Conservation (phyloP, 352 stramenopile species). For the Globisporangium ultimum region DNA sequence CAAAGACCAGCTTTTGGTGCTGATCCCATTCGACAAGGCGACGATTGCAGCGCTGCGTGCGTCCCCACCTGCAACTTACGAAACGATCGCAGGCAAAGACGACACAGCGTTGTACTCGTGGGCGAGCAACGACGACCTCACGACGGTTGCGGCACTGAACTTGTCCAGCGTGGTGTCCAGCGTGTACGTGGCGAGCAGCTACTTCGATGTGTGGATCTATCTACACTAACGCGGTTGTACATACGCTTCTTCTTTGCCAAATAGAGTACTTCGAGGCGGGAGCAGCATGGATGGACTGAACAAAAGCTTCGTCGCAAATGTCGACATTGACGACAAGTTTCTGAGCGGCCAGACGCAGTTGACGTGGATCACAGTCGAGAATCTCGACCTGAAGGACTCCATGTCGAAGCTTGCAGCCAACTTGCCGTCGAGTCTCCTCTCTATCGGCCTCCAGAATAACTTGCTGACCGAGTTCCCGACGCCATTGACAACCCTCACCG, state of each 20-base stretch:
- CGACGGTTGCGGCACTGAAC: neutral
- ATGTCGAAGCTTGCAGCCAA: neutral
- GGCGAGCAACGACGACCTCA: constrained; percentile 4
- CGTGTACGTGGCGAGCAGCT: constrained; percentile 5
- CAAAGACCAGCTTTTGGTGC: neutral
- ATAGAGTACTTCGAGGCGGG: neutral
- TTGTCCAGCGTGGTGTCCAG: neutral
- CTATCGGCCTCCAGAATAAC: constrained; percentile 1
- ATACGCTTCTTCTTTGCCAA: neutral
- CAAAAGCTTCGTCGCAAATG: constrained; percentile 4
- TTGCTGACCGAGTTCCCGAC: constrained; percentile 1
- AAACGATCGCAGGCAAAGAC: no score
- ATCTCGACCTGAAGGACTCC: neutral
- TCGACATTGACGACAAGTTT: constrained; percentile 5
- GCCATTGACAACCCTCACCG: neutral
- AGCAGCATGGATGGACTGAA: neutral
- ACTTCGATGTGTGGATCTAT: constrained; percentile 1
- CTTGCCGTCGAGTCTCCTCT: neutral
- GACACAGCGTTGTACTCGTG: neutral
- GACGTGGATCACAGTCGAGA: neutral
- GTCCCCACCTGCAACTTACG: neutral
- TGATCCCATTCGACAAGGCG: constrained; percentile 1
- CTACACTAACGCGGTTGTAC: neutral
- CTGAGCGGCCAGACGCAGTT: neutral
- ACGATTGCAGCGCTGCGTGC: neutral